phyloP scores from a whole-genome alignment of 2,329 filamentous ascomycete genomes.

The Colletotrichum brevisporum region DNA sequence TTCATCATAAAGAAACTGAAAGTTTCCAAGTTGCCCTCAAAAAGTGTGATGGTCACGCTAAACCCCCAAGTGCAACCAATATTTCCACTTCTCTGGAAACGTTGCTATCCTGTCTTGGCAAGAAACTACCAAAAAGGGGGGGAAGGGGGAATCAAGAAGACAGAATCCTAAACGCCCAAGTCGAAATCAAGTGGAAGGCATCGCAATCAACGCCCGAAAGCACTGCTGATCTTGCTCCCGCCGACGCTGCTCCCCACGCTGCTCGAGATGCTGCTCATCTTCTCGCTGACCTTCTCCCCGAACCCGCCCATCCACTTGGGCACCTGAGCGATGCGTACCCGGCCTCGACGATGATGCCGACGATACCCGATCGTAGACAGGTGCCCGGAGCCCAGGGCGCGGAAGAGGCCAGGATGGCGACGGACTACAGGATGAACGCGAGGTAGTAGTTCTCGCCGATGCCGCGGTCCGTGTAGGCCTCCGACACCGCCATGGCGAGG shows the following conservation, averaged over 20 bases:
- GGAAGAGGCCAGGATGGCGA: conserved; percentile 90
- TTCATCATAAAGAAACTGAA: too few relatives aligned
- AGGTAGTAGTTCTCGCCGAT: conserved; percentile 91
- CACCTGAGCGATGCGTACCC: conserved; percentile 74
- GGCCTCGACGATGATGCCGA: conserved; percentile 89
- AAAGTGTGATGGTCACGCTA: conserved; percentile 1
- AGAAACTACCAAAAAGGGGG: not conserved
- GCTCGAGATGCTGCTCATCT: conserved; percentile 64
- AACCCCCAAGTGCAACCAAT: not conserved
- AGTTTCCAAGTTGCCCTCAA: too few relatives aligned
- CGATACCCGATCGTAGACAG: conserved; percentile 87
- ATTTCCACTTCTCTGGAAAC: too few relatives aligned
- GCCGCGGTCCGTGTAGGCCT: conserved; percentile 81
- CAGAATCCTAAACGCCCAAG: conserved; percentile 26
- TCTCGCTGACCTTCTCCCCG: conserved; percentile 62
- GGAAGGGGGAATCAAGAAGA: not conserved
- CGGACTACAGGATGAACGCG: conserved; percentile 92
- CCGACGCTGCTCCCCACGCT: conserved; percentile 52
- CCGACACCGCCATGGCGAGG: conserved; percentile 92
- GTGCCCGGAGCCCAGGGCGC: conserved; percentile 84
- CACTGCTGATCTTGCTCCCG: conserved; percentile 31
- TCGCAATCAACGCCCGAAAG: conserved; percentile 23
- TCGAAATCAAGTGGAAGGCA: conserved; percentile 9
- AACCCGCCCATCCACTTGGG: conserved; percentile 65
- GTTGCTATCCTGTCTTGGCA: too few relatives aligned